Conservation (phyloP, 805 yeast species). For the Saccharomycopsis oosterbeekiorum region DNA sequence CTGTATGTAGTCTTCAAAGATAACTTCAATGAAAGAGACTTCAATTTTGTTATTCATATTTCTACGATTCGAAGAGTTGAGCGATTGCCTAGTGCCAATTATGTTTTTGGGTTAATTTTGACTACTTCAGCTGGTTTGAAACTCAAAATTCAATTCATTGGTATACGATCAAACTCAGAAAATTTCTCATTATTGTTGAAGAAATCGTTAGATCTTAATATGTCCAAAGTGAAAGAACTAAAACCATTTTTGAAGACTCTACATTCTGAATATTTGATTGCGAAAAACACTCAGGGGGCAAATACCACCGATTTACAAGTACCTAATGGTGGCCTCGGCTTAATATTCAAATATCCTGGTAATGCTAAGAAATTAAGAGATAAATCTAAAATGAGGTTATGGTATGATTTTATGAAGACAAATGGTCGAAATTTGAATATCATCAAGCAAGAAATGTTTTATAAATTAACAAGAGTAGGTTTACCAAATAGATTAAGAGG, state of each 20-base stretch:
- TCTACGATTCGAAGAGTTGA: constrained; percentile 79
- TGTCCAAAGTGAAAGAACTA: constrained; percentile 50
- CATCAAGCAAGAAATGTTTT: constrained; percentile 65
- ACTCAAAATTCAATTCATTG: constrained; percentile 64
- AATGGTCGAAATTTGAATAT: constrained; percentile 81
- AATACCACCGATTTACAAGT: constrained; percentile 33
- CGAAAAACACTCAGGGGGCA: constrained; percentile 40
- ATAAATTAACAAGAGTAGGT: constrained; percentile 79
- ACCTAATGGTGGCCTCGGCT: constrained; percentile 82
- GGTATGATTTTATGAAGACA: constrained; percentile 84
- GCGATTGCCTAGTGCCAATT: constrained; percentile 58
- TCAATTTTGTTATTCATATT: constrained; percentile 62
- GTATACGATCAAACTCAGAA: constrained; percentile 70
- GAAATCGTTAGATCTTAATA: constrained; percentile 48
- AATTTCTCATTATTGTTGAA: constrained; percentile 64
- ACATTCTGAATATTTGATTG: constrained; percentile 75
- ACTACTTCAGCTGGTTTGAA: constrained; percentile 56
- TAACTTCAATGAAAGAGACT: constrained; percentile 54
- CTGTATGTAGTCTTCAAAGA: constrained; percentile 71
- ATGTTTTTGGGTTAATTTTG: constrained; percentile 69
- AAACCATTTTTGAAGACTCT: constrained; percentile 58
- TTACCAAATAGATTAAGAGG: constrained; percentile 92
- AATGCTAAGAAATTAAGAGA: constrained; percentile 69
- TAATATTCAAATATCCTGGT: constrained; percentile 81
- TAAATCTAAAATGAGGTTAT: constrained; percentile 74